Base-by-base conservation (phyloP, 257 asterid genomes). In the Hygrophila difformis region DNA sequence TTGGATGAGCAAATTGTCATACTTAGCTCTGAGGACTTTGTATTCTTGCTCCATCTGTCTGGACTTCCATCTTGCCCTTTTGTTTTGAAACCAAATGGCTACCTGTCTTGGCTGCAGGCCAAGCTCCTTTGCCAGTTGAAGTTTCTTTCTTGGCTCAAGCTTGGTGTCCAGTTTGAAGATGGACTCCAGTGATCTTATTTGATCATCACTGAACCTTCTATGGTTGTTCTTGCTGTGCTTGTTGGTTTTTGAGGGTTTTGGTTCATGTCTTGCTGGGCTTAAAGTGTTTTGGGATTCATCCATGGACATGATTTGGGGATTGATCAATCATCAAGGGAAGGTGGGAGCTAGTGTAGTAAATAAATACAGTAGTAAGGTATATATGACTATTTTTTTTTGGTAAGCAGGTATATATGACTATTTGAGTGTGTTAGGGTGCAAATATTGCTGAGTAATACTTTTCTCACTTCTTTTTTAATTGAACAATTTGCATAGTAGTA, bases 71-170 rank as follows among this genome's bases (percentile, higher is more conserved):
- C 81, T 29, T 0, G 84, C 84, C 49, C 84, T 53, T 40, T 60
- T 65, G 51, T 76, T 76, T 17, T 76, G 84, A 43, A 76, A 76
- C 84, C 84, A 76, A 4, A 72, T 69, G 6, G 80, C 80, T 0
- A 76, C 77, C n/a, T 76, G 84, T 7, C 73, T 65, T 2, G 80
- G 84, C 40, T 72, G 66, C 39, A 76, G 39, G 17, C 66, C 76
- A 0, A 76, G 73, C 47, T 76, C 80, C 15, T 56, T 66, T 1
- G 81, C 81, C 1, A 69, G 9, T 40, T 72, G 51, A n/a, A 56
- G 10, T 19, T 72, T 76, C 64, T 54, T 76, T 43, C 34, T 57
- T 0, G 72, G 68, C 41, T 72, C 84, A 7, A 76, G 84, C 71
- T 76, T 72, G 0, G 58, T 41, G 15, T 65, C 70, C 0, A 18